Conservation (phyloP, 805 yeast species). For the Lipomyces chichibuensis region DNA sequence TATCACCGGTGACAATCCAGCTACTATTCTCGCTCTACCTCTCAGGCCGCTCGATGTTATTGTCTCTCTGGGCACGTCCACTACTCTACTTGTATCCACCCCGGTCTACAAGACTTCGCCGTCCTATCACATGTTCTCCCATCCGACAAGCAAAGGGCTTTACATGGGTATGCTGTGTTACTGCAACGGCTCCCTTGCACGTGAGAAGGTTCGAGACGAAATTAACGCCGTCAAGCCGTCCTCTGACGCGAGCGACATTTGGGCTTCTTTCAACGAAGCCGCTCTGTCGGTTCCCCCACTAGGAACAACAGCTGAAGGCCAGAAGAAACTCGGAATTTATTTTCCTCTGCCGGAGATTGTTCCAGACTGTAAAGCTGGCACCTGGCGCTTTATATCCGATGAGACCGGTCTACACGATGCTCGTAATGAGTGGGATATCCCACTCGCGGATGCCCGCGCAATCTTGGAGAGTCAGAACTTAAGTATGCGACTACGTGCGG, state of each 20-base stretch:
- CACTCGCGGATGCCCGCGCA: constrained; percentile 67
- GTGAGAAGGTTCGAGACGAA: constrained; percentile 72
- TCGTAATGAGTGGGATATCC: constrained; percentile 33
- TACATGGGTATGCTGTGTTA: constrained; percentile 97
- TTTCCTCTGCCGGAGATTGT: constrained; percentile 91
- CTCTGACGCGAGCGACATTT: constrained; percentile 36
- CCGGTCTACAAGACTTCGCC: constrained; percentile 76
- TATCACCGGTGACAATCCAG: constrained; percentile 89
- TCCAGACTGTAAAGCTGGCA: constrained; percentile 74
- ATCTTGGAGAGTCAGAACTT: constrained; percentile 87
- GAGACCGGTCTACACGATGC: constrained; percentile 20
- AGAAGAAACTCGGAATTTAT: constrained; percentile 67
- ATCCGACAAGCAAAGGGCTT: constrained; percentile 74
- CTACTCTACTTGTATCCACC: constrained; percentile 82
- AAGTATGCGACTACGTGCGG: constrained; percentile 76
- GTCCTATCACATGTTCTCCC: constrained; percentile 81
- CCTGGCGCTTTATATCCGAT: constrained; percentile 51
- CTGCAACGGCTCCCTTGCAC: constrained; percentile 85
- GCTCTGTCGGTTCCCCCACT: constrained; percentile 29
- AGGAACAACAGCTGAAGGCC: constrained; percentile 14
- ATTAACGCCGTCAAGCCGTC: constrained; percentile 53
- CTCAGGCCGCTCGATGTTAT: constrained; percentile 73
- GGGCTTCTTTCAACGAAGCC: constrained; percentile 41
- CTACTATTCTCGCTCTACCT: constrained; percentile 83
- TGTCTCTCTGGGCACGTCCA: constrained; percentile 87